A percentile compares a stretch with the other conserved stretches of the same genome.
These are phyloP conservation scores for Carpediemonas membranifera DNA, from an alignment of 78 protist genomes.

Conservation along the genomic window DNA sequence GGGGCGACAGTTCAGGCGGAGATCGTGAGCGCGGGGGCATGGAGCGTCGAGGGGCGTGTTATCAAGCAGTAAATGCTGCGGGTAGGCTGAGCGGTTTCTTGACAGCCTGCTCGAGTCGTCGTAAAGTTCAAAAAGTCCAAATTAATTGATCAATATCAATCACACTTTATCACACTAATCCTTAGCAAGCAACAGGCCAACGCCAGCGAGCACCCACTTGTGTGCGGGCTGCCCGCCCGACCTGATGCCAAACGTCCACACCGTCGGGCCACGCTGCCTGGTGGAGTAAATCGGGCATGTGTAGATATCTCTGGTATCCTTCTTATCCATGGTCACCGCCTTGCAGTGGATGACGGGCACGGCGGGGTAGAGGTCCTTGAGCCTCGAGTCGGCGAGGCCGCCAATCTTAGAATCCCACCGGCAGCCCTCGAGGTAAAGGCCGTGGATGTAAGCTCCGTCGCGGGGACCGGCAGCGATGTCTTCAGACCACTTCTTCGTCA, in stretches of 20 bases:
- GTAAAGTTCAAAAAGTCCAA: background rate
- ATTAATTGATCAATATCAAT: background rate
- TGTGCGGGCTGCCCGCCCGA: conserved; percentile 23
- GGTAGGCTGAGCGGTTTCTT: no score
- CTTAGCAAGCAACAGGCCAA: conserved; percentile 37
- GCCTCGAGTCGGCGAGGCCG: conserved; percentile 29
- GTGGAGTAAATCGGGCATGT: conserved; percentile 66
- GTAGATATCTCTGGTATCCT: conserved; percentile 21
- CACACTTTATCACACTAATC: conserved; percentile 4
- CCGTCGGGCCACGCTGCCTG: conserved; percentile 43
- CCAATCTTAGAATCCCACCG: conserved; percentile 49
- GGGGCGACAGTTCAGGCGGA: no score
- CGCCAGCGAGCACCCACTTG: conserved; percentile 68
- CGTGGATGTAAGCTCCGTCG: conserved; percentile 65
- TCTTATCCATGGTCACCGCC: conserved; percentile 37
- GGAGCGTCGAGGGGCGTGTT: no score
- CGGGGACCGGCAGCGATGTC: conserved; percentile 29
- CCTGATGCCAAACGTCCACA: conserved; percentile 38
- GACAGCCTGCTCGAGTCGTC: no score
- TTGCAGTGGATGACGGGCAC: conserved; percentile 54
- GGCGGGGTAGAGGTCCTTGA: conserved; percentile 45
- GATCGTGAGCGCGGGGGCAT: no score
- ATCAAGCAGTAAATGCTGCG: no score
- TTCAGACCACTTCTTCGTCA: conserved; percentile 38
- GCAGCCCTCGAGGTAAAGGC: conserved; percentile 57